phyloP scores from a whole-genome alignment of 768 basidiomycete genomes.

The Cyathus striatus region DNA sequence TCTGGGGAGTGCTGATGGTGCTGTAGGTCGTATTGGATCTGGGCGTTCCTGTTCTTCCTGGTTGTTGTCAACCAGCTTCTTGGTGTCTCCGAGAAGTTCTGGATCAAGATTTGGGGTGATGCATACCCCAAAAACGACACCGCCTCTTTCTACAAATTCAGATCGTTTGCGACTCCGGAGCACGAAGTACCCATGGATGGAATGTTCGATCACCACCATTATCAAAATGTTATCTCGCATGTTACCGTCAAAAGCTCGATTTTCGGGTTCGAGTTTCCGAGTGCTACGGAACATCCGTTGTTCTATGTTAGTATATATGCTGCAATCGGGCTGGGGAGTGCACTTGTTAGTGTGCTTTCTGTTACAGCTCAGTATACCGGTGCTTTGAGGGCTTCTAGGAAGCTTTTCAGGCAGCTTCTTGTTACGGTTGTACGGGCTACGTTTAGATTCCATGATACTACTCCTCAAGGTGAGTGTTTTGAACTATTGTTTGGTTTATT shows the following conservation, averaged over 20 bases:
- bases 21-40: slow-evolving; percentile 66
- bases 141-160: slow-evolving; percentile 25
- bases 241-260: too few species aligned
- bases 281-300: slow-evolving; percentile 54
- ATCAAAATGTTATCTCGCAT: too few species aligned
- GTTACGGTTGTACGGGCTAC: slow-evolving; percentile 73
- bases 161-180: slow-evolving; percentile 28
- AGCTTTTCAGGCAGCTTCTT: slow-evolving; percentile 50
- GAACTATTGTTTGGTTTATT: neutral
- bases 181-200: slow-evolving; percentile 33
- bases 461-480: slow-evolving; percentile 55
- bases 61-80: slow-evolving; percentile 49
- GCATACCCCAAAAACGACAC: slow-evolving; percentile 36
- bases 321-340: slow-evolving; percentile 47
- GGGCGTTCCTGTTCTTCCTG: slow-evolving; percentile 45
- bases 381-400: slow-evolving; percentile 42
- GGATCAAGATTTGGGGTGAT: slow-evolving; percentile 79
- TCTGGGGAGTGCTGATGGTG: too few species aligned
- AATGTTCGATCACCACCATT: slow-evolving; percentile 20
- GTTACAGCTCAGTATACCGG: slow-evolving; percentile 57
- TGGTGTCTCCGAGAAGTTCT: slow-evolving; percentile 58
- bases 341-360: slow-evolving; percentile 40
- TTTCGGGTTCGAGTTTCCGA: slow-evolving; percentile 35
- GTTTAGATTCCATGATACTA: slow-evolving; percentile 81
- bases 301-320: slow-evolving; percentile 72